Evolutionary conservation across 108 stramenopile species (phyloP), one percentile per base, ranked within the genome.

Genomic region (Aurantiochytrium sp.): DNA sequence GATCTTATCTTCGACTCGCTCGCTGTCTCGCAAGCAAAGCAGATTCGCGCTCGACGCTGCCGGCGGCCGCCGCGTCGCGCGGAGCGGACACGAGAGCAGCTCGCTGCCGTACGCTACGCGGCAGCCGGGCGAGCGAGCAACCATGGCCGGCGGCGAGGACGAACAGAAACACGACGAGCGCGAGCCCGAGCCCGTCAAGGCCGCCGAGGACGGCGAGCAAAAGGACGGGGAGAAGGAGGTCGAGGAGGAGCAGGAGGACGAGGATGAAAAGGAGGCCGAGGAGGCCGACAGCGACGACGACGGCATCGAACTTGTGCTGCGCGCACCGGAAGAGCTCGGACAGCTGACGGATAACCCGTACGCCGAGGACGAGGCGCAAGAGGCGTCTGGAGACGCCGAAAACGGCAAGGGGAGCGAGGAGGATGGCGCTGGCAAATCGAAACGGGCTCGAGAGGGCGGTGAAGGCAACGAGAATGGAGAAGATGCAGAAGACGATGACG

Each of bases 261-360:
- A 6, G 25, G 87, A 87, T 10, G 87, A 6, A 1, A 58, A 28
- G 5, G 87, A 58, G 19, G 58, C 0, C 2, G 58, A 87, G 19
- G 87, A 87, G 14, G 87, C 12, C 21, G 76, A 83, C 76, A 53
- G 51, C 76, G 76, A 83, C 28, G 76, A 83, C 51, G 76, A 83
- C 51, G 76, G 76, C 18, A 83, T 83, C 25, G 49, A 83, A 18
- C 45, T 83, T 23, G 76, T 83, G 45, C 28, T 83, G 51, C 45
- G 76, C n/a, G 76, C 18, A 2, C 23, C 51, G 45, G 51, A 83
- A 23, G 76, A 83, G 76, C 45, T 83, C n/a, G 76, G 51, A 2
- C 45, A 83, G 76, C 76, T 42, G 58, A 87, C 23, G 43, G 35
- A 87, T 23, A 72, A 72, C 42, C 29, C 29, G 44, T 69, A 72